Conservation (phyloP, 768 basidiomycete genomes). For the Amanita rubescens region DNA sequence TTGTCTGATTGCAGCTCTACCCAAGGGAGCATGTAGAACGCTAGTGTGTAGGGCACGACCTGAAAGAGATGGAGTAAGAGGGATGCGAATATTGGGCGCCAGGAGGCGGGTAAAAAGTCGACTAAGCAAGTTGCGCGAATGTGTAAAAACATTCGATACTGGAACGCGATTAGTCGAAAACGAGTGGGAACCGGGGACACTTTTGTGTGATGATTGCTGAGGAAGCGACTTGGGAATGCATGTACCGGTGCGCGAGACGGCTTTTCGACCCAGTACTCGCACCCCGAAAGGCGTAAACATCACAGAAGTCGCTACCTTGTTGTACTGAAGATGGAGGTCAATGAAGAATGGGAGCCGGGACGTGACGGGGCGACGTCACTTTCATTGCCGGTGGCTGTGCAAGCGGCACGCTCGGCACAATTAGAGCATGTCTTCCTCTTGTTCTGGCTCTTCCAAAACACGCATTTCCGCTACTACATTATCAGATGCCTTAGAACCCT, state of each 20-base stretch:
- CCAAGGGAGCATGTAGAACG: conserved; percentile 20
- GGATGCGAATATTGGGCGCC: conserved; percentile 41
- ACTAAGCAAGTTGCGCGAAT: conserved; percentile 48
- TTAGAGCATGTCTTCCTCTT: conserved; percentile 16
- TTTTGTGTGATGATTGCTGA: not conserved
- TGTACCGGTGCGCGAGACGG: not conserved
- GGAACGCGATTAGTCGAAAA: not conserved
- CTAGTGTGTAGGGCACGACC: conserved; percentile 23
- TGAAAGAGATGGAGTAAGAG: conserved; percentile 16
- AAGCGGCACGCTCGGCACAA: no score
- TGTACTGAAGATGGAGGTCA: not conserved
- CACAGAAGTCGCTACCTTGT: not conserved
- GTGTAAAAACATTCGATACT: conserved; percentile 31
- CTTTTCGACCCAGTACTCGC: conserved; percentile 2
- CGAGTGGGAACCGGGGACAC: not conserved
- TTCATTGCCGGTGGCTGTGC: no score
- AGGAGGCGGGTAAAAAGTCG: conserved; percentile 51
- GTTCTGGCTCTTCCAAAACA: conserved; percentile 27
- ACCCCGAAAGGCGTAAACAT: conserved; percentile 3
- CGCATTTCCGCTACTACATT: not conserved
- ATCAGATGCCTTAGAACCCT: not conserved
- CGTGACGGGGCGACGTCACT: not conserved
- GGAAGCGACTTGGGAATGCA: not conserved
- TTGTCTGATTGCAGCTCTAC: conserved; percentile 34
- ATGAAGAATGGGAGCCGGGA: not conserved